Evolutionary conservation across 2,329 filamentous ascomycete species (phyloP).

Genomic region (Fusarium staphyleae): DNA sequence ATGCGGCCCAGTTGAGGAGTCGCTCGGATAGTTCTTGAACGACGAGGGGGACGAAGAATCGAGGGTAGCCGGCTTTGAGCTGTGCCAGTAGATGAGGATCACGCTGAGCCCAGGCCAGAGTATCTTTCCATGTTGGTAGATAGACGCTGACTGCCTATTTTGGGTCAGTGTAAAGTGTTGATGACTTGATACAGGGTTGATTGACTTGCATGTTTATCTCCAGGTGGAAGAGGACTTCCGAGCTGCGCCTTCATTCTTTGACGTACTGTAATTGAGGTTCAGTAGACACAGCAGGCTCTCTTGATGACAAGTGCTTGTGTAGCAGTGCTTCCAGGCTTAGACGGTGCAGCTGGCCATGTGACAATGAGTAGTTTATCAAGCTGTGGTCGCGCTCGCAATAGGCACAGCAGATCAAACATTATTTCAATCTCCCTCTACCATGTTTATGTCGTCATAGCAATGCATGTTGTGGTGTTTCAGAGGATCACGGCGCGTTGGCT

Average conservation of each 20-base stretch:
- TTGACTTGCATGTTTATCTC: conserved; percentile 39
- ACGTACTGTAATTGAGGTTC: background rate
- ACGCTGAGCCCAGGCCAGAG: conserved; percentile 34
- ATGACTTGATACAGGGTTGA: background rate
- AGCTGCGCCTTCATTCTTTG: conserved; percentile 14
- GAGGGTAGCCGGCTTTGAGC: conserved; percentile 41
- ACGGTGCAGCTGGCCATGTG: too few species aligned
- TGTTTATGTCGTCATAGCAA: background rate
- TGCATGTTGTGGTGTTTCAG: background rate
- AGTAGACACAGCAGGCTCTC: too few species aligned
- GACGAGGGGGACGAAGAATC: conserved; percentile 39
- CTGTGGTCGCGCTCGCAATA: too few species aligned
- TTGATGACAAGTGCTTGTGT: too few species aligned
- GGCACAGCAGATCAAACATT: background rate
- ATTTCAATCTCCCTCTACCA: background rate
- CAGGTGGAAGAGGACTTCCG: conserved; percentile 37
- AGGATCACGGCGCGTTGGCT: background rate
- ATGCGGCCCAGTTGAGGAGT: conserved; percentile 29
- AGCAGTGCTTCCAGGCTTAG: too few species aligned
- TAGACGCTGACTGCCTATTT: conserved; percentile 42
- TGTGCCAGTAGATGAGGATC: conserved; percentile 31
- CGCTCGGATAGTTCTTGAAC: conserved; percentile 30
- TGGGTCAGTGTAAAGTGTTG: background rate
- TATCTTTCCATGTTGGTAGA: conserved; percentile 43
- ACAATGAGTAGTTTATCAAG: too few species aligned